phyloP scores from a whole-genome alignment of 257 asterid genomes.

The Solanum raphanifolium region DNA sequence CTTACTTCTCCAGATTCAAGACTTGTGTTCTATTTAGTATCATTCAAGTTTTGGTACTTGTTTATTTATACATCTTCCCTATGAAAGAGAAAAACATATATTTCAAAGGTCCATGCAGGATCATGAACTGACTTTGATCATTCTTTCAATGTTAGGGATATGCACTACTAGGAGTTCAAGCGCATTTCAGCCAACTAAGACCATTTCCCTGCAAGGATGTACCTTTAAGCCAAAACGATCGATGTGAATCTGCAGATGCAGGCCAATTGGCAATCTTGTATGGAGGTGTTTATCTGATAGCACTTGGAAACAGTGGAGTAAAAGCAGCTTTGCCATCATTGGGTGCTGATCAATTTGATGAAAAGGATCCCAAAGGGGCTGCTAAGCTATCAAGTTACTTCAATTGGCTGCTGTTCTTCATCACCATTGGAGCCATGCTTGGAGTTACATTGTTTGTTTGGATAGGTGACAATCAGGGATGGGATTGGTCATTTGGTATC shows the following conservation, averaged over 20 bases:
- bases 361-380: slow-evolving; percentile 39
- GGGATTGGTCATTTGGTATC: slow-evolving; percentile 74
- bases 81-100: too few species aligned
- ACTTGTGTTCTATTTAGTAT: too few species aligned
- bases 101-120: too few species aligned
- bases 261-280: slow-evolving; percentile 40
- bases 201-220: slow-evolving; percentile 60
- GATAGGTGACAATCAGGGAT: slow-evolving; percentile 53
- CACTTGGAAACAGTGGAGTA: slow-evolving; percentile 49
- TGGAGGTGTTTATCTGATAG: slow-evolving; percentile 46
- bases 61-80: too few species aligned
- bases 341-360: slow-evolving; percentile 76
- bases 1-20: slow-evolving; percentile 2
- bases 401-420: slow-evolving; percentile 48
- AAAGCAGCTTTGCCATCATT: slow-evolving; percentile 64
- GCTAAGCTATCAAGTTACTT: slow-evolving; percentile 58
- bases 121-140: too few species aligned
- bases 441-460: slow-evolving; percentile 65
- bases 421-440: slow-evolving; percentile 42
- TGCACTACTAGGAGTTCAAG: slow-evolving; percentile 33
- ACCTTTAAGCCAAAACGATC: slow-evolving; percentile 8
- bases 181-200: slow-evolving; percentile 44
- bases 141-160: too few species aligned
- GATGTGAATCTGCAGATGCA: slow-evolving; percentile 30
- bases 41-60: too few species aligned